These are phyloP conservation scores for Pterulicium gracile DNA, from an alignment of 1,284 basidiomycete genomes.

Conservation along the genomic window DNA sequence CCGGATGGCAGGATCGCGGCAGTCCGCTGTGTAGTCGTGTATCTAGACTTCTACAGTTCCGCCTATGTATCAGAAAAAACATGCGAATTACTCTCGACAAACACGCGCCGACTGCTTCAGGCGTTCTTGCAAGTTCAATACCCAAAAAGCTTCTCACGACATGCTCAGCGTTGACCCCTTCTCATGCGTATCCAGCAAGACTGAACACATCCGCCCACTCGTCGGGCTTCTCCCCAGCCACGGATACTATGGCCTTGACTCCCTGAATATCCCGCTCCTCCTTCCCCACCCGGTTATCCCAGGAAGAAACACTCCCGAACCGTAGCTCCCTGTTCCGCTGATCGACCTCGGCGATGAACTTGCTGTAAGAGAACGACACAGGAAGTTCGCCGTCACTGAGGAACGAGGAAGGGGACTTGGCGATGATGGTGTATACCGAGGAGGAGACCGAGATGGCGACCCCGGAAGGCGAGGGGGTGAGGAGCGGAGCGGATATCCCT, in stretches of 20 bases:
- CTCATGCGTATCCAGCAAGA: neutral
- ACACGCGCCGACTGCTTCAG: too few relatives aligned
- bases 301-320: too few relatives aligned
- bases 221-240: too few relatives aligned
- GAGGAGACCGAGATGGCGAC: neutral
- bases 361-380: neutral
- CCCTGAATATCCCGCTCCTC: too few relatives aligned
- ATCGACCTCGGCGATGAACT: neutral
- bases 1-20: constrained; percentile 64
- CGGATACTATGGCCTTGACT: too few relatives aligned
- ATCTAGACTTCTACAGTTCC: too few relatives aligned
- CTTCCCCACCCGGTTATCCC: too few relatives aligned
- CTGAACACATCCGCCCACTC: neutral
- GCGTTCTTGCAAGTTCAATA: too few relatives aligned
- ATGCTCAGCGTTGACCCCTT: too few relatives aligned
- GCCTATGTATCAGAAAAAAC: too few relatives aligned
- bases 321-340: neutral
- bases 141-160: too few relatives aligned
- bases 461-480: neutral
- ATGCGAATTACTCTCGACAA: too few relatives aligned
- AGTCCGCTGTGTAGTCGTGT: constrained; percentile 64
- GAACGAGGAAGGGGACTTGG: neutral
- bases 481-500: neutral
- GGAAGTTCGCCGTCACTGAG: neutral
- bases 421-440: neutral